phyloP scores from a whole-genome alignment of 371 early-diverging fungal species.

The Mucor indicus region DNA sequence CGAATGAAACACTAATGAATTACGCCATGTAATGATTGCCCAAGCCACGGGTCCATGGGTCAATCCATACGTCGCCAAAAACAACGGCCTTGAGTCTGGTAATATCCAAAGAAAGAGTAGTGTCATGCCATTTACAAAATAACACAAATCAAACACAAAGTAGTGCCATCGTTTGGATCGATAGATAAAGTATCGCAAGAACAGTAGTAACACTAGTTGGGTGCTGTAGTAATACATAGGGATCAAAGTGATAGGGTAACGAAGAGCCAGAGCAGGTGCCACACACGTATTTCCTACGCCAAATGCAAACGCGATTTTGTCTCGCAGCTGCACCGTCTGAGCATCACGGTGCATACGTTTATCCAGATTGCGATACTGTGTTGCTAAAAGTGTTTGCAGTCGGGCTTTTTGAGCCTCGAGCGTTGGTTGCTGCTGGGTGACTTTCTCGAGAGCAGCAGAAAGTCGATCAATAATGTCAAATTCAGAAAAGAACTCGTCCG shows the following conservation, averaged over 20 bases:
- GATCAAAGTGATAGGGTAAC: conserved; percentile 57
- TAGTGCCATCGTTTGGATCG: conserved; percentile 63
- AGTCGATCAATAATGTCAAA: conserved; percentile 36
- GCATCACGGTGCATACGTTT: conserved; percentile 46
- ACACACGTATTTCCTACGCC: conserved; percentile 71
- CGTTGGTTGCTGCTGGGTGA: conserved; percentile 35
- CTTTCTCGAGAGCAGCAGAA: conserved; percentile 45
- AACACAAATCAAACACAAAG: conserved; percentile 71
- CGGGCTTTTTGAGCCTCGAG: conserved; percentile 32
- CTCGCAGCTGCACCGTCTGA: conserved; percentile 55
- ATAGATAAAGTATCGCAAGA: conserved; percentile 59
- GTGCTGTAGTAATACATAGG: conserved; percentile 58
- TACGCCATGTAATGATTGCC: conserved; percentile 75
- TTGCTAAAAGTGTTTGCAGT: conserved; percentile 26
- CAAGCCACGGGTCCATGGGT: conserved; percentile 68
- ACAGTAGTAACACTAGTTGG: conserved; percentile 46
- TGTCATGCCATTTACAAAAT: conserved; percentile 62
- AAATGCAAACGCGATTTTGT: conserved; percentile 70
- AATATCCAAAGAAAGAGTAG: conserved; percentile 52
- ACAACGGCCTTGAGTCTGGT: conserved; percentile 46
- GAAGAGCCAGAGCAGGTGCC: conserved; percentile 54
- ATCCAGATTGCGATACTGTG: conserved; percentile 32
- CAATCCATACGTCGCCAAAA: conserved; percentile 55
- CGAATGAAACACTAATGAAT: conserved; percentile 64
- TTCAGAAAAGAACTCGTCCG: too few species aligned